These are phyloP conservation scores for Urostyla sp. DNA, from an alignment of 73 alveolate genomes.

Conservation along the genomic window DNA sequence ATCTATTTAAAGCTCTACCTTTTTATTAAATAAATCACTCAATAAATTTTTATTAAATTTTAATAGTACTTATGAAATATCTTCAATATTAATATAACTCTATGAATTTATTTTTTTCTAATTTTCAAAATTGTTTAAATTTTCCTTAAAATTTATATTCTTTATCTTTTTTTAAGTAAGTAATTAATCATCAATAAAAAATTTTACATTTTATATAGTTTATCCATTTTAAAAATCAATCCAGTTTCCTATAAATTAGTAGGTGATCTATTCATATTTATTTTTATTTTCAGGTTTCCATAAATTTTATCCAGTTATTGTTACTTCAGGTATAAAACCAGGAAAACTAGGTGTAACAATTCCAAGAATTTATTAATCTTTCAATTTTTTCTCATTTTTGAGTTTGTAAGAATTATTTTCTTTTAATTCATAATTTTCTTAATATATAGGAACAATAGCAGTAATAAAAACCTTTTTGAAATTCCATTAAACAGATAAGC, in stretches of 20 bases:
- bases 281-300: no score
- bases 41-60: constrained; percentile 15
- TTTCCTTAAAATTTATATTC: background rate
- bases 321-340: no score
- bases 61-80: background rate
- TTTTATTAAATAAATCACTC: constrained; percentile 13
- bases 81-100: background rate
- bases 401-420: constrained; percentile 2
- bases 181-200: no score
- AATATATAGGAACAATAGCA: constrained; percentile 35
- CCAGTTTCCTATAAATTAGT: constrained; percentile 28
- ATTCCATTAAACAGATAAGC: background rate
- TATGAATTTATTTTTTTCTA: background rate
- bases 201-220: background rate
- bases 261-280: no score
- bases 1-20: background rate
- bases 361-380: no score
- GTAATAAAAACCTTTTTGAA: background rate
- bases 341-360: no score
- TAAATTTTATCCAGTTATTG: no score
- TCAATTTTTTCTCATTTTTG: no score
- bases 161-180: background rate
- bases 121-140: background rate
- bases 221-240: background rate
- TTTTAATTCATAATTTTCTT: constrained; percentile 14